phyloP scores from a whole-genome alignment of 257 asterid genomes.

The Fraxinus excelsior region DNA sequence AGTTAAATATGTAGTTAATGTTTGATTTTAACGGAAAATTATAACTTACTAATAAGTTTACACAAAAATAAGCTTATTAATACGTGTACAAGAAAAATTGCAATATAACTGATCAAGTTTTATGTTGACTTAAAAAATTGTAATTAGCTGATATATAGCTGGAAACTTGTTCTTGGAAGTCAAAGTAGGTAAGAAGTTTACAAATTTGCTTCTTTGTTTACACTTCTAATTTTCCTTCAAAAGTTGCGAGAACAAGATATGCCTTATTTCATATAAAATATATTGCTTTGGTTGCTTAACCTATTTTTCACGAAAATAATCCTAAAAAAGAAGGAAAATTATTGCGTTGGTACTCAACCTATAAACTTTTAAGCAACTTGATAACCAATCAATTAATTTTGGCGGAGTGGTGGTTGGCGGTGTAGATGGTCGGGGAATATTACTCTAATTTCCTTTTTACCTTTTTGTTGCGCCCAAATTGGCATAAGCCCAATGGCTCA shows the following conservation, averaged over 20 bases:
- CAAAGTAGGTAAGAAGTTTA: conserved; percentile 20
- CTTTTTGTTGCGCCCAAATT: too few relatives aligned
- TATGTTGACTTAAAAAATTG: too few relatives aligned
- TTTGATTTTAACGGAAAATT: too few relatives aligned
- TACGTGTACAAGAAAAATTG: neutral
- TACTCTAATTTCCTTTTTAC: too few relatives aligned
- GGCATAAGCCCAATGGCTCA: too few relatives aligned
- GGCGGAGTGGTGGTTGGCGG: too few relatives aligned
- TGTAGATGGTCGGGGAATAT: too few relatives aligned
- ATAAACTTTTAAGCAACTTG: neutral
- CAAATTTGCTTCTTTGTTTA: neutral
- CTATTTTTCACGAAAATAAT: neutral
- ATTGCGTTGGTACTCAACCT: neutral
- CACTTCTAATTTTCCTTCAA: neutral
- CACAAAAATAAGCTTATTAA: too few relatives aligned
- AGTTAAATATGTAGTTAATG: too few relatives aligned
- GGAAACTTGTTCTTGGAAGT: conserved; percentile 14
- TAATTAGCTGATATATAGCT: neutral
- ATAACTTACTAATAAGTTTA: too few relatives aligned
- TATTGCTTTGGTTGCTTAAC: conserved; percentile 8
- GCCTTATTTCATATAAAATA: neutral
- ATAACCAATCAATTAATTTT: neutral
- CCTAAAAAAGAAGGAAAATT: neutral
- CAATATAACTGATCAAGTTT: neutral
- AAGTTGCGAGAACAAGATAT: neutral